Conservation (phyloP, 75 land plant species). For the Pseudotsuga menziesii region DNA sequence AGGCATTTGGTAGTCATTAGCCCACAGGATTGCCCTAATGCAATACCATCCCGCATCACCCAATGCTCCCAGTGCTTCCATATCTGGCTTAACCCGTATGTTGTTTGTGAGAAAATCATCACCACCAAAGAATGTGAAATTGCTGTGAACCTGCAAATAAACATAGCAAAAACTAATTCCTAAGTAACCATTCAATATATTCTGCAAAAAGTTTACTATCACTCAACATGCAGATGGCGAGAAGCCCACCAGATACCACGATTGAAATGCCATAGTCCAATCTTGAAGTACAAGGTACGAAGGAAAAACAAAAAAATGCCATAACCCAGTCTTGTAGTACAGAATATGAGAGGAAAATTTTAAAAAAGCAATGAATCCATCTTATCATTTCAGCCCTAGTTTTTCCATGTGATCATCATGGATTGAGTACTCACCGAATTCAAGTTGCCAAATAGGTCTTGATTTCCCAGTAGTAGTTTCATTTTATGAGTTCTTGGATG, state of each 20-base stretch:
- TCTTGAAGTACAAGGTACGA: no score
- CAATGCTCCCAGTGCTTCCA: constrained; percentile 75
- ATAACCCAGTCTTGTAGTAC: background rate
- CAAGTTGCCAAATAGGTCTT: constrained; percentile 44
- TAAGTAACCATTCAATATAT: no score
- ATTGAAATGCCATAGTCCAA: no score
- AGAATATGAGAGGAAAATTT: background rate
- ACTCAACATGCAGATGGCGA: background rate
- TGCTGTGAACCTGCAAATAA: constrained; percentile 5
- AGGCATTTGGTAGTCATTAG: constrained; percentile 58
- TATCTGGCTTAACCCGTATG: constrained; percentile 48
- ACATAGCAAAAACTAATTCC: background rate
- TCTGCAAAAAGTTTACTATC: background rate
- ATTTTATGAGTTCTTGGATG: constrained; percentile 70
- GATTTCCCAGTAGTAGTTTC: constrained; percentile 33
- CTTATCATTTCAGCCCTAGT: background rate
- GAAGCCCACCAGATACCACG: background rate
- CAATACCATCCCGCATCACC: constrained; percentile 95
- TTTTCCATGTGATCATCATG: background rate
- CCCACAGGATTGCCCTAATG: constrained; percentile 63
- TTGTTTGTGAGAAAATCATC: background rate
- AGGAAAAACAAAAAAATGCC: background rate
- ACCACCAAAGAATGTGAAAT: background rate
- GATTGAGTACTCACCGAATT: constrained; percentile 27
- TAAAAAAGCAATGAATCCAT: background rate